Evolutionary conservation across 345 rosid genomes (phyloP), one percentile per base, ranked within the genome.

Genomic region (Gossypium mustelinum): DNA sequence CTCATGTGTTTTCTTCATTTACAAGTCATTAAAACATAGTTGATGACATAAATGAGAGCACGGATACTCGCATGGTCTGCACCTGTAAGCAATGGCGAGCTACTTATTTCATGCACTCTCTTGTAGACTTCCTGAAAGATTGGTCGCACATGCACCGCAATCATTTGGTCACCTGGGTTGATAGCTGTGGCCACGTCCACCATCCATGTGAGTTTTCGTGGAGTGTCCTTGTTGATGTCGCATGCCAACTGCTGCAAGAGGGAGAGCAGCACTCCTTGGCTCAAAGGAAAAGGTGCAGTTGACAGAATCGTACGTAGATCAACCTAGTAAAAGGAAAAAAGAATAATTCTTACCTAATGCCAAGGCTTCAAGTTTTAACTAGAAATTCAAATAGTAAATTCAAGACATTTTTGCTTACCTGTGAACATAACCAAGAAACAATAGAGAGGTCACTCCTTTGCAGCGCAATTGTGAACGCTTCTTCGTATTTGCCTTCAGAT

Each of bases 381-480:
- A 12, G 17, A 60, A 60, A 8, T 27, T 59, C 41, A 25, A 56
- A 24, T 18, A 18, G 20, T 5, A 18, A 56, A 20, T 25, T 25
- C 11, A 6, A 22, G 62, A 22, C 7, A 58, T 22, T 7, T 18
- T n/a, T 1, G 24, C 45, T 60, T 77, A 93, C 98, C 98, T 91
- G 96, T 76, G 86, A 81, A 59, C 99, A 95, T 73, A 95, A 82
- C 99, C 99, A 93, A 61, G 97, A 87, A 3, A 93, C 97, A 18
- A 88, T 80, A 4, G 92, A 84, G 47, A 93, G 86, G 17, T 95
- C 97, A 76, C 94, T 95, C 82, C 93, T 93, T 73, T 85, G 96
- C 8, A 93, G 87, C 10, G 91, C 97, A 16, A 78, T 48, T 24
- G 85, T 86, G 82, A 95, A 93, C 60, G 96, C 94, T 76, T 91